Conservation (phyloP, 192 early-diverging fungal species). For the Coemansia sp. region DNA sequence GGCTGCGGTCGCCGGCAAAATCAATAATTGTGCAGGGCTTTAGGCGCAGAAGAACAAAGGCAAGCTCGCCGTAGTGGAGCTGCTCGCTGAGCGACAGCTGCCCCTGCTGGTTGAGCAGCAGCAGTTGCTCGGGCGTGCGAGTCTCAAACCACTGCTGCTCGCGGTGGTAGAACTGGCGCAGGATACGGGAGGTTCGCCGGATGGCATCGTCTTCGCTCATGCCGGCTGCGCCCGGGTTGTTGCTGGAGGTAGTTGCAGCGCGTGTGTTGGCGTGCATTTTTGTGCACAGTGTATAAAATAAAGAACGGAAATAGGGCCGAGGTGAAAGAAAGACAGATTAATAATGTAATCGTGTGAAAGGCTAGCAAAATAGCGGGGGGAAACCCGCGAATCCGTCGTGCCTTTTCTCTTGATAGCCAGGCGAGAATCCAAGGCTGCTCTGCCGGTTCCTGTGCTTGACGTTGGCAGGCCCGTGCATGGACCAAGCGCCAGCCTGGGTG, state of each 20-base stretch:
- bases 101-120: constrained; percentile 35
- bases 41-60: constrained; percentile 39
- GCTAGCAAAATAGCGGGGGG: not conserved
- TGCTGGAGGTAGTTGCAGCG: not conserved
- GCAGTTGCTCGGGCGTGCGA: constrained; percentile 22
- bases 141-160: constrained; percentile 31
- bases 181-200: constrained; percentile 35
- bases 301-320: not conserved
- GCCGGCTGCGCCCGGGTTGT: not conserved
- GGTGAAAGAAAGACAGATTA: not conserved
- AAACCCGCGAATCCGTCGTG: not conserved
- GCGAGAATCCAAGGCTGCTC: not conserved
- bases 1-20: constrained; percentile 32
- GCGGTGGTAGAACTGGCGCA: constrained; percentile 42
- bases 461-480: not conserved
- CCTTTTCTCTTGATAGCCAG: not conserved
- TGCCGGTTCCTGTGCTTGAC: not conserved
- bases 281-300: not conserved
- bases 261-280: not conserved
- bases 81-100: constrained; percentile 35
- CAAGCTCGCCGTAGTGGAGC: constrained; percentile 44
- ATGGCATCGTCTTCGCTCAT: constrained; percentile 19
- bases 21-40: constrained; percentile 46
- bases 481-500: not conserved
- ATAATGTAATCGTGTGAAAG: not conserved